These are phyloP conservation scores for Cytospora paraplurivora DNA, from an alignment of 2,329 filamentous ascomycete genomes.

Conservation along the genomic window DNA sequence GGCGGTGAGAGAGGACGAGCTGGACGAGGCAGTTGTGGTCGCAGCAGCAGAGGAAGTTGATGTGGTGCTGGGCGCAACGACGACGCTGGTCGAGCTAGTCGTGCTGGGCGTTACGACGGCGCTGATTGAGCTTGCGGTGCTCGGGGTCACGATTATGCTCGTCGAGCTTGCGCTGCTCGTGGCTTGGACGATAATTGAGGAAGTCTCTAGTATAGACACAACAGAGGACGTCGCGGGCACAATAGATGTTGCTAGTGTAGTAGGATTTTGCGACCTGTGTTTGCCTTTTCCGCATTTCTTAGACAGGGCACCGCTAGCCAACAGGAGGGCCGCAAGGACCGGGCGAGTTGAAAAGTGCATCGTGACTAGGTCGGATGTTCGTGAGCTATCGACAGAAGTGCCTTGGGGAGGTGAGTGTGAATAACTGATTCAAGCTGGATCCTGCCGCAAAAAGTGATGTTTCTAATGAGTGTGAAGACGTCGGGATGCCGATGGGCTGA, in stretches of 20 bases:
- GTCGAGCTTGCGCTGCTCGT: conserved; percentile 4
- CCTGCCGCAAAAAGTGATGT: conserved; percentile 17
- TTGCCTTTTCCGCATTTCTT: conserved; percentile 6
- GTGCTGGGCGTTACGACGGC: background rate
- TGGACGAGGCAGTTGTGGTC: conserved; percentile 10
- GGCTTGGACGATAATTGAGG: conserved; percentile 9
- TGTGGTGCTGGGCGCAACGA: conserved; percentile 11
- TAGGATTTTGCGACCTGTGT: background rate
- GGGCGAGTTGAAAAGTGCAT: conserved; percentile 27
- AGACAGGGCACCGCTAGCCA: conserved; percentile 16
- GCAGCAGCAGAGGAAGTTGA: conserved; percentile 13
- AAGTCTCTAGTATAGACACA: background rate
- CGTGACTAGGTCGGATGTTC: conserved; percentile 5
- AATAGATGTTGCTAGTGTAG: conserved; percentile 2
- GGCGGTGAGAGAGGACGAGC: conserved; percentile 20
- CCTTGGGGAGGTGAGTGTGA: conserved; percentile 4
- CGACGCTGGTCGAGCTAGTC: background rate
- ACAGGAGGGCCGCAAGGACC: conserved; percentile 26
- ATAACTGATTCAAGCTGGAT: conserved; percentile 15
- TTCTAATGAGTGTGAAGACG: conserved; percentile 25
- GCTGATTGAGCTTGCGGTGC: conserved; percentile 1
- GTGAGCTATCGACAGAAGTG: conserved; percentile 6
- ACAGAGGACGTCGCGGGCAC: conserved; percentile 6
- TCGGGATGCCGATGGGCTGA: conserved; percentile 17
- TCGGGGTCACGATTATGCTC: too few relatives aligned